Evolutionary conservation across 371 early-diverging fungal species (phyloP).

Genomic region (Dinochytrium kinnereticum): DNA sequence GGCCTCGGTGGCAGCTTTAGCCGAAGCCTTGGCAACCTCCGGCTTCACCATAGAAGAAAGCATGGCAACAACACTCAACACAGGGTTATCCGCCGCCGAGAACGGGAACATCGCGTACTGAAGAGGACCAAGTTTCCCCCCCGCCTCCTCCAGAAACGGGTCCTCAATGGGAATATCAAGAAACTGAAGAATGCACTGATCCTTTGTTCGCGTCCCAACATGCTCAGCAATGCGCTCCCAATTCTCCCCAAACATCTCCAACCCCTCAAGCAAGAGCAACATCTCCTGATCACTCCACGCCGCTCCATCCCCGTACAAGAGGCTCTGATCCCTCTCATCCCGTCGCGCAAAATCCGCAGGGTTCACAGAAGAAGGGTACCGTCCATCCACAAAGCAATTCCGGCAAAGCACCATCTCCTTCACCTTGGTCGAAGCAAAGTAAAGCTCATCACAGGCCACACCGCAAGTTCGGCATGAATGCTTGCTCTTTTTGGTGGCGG

Average conservation of each 20-base stretch:
- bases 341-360: constrained; percentile 88
- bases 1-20: constrained; percentile 51
- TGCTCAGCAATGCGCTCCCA: constrained; percentile 92
- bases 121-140: neutral
- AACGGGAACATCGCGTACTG: constrained; percentile 34
- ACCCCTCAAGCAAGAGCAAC: constrained; percentile 84
- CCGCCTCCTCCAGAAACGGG: constrained; percentile 63
- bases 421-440: constrained; percentile 82
- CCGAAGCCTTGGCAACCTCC: constrained; percentile 87
- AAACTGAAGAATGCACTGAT: constrained; percentile 92
- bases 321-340: constrained; percentile 7
- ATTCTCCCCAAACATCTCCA: constrained; percentile 92
- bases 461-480: constrained; percentile 87
- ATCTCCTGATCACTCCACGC: constrained; percentile 93
- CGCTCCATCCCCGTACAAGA: constrained; percentile 12
- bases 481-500: constrained; percentile 36
- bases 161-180: constrained; percentile 96
- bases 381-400: constrained; percentile 85
- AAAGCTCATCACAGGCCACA: constrained; percentile 78
- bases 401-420: constrained; percentile 77
- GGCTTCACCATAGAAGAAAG: constrained; percentile 93
- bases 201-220: constrained; percentile 87
- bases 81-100: constrained; percentile 86
- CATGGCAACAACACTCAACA: constrained; percentile 95
- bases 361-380: constrained; percentile 81